Base-by-base conservation (phyloP, 2,329 filamentous ascomycete genomes). In the Trichoderma simmonsii region DNA sequence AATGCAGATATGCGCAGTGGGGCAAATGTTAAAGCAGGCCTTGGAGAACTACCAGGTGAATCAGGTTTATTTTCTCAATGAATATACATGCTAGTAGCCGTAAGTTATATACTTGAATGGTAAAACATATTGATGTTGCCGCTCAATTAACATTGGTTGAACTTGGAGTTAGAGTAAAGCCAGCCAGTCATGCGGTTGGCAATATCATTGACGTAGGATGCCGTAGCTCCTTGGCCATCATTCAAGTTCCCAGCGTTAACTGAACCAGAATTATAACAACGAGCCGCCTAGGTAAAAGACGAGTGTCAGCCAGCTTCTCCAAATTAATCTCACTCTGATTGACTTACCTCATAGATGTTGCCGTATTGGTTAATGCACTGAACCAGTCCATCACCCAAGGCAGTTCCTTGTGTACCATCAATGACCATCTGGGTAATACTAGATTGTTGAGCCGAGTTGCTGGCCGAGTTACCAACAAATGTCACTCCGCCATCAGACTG, bases 391-490 rank as follows among this genome's bases (percentile, higher is more conserved):
- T 83, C 82, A 5, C 82, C 83, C n/a, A 78, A 76, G 7, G 78
- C 72, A 9, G 84, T 83, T 36, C 85, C 85, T 9, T 75, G 76
- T 2, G 81, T 79, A 32, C 85, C 85, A 43, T 87, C 85, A 7
- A 75, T 74, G 71, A 79, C 76, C 79, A 80, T 81, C 72, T 79
- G 75, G 60, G 74, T 70, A 61, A 80, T 79, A 24, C 65, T 68
- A 8, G 54, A 32, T 48, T 71, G 73, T 39, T 39, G 54, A 8
- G 73, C 71, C 14, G 78, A 75, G 69, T 78, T 76, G 11, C 75
- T 75, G 71, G 82, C 82, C 78, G 83, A 85, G 39, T 80, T 79
- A 8, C 77, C 80, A 4, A 68, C 54, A 32, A 68, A 68, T 18
- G 65, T 68, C 24, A 71, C 70, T 60, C 82, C 82, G 59, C 80